Evolutionary conservation across 2,329 filamentous ascomycete species (phyloP).

Genomic region (Tolypocladium tundrense): DNA sequence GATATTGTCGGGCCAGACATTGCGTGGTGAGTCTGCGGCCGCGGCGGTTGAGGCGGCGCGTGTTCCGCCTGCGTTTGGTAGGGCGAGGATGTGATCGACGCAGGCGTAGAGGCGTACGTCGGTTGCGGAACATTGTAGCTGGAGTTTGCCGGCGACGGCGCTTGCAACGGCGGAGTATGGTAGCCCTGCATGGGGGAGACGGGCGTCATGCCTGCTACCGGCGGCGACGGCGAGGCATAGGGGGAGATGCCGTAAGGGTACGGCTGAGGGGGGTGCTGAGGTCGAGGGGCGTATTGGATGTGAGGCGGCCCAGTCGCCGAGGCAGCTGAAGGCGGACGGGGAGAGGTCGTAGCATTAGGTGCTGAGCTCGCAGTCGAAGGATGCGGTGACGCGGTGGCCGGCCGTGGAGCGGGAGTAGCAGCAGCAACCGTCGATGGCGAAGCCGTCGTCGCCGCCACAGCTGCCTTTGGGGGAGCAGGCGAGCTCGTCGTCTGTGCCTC

Average conservation of each 20-base stretch:
- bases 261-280: neutral
- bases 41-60: conserved; percentile 2
- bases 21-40: conserved; percentile 4
- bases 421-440: neutral
- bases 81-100: neutral
- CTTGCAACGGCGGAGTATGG: neutral
- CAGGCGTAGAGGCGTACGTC: conserved; percentile 5
- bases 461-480: neutral
- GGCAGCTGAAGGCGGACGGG: neutral
- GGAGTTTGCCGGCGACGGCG: neutral
- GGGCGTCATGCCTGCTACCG: neutral
- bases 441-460: neutral
- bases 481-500: neutral
- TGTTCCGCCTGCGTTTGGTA: neutral
- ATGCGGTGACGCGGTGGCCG: neutral
- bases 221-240: neutral
- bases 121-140: conserved; percentile 2
- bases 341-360: neutral
- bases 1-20: neutral
- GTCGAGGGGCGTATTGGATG: neutral
- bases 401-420: neutral
- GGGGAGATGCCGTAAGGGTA: neutral
- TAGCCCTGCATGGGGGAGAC: neutral
- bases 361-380: neutral
- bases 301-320: neutral